These are phyloP conservation scores for Kernera saxatilis DNA, from an alignment of 345 rosid genomes.

Conservation along the genomic window DNA sequence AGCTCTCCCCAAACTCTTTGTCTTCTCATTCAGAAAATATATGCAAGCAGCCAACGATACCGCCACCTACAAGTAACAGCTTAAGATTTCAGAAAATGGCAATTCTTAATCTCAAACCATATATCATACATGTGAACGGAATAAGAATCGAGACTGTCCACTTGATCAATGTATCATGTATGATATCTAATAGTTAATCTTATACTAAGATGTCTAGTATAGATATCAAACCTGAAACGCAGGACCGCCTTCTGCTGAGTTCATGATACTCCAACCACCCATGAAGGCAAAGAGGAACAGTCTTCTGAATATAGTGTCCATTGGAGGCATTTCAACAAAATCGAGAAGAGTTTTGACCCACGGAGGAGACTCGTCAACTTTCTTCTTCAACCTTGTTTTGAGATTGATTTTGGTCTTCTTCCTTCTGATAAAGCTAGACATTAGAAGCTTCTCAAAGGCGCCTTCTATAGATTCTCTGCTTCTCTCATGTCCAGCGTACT, in stretches of 20 bases:
- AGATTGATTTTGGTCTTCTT: constrained; percentile 85
- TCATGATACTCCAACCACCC: constrained; percentile 99
- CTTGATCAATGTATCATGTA: background rate
- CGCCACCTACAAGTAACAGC: constrained; percentile 58
- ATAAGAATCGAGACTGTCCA: background rate
- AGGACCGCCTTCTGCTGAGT: constrained; percentile 97
- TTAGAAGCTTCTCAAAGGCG: constrained; percentile 89
- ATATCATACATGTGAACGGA: background rate
- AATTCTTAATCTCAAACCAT: background rate
- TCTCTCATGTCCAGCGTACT: constrained; percentile 87
- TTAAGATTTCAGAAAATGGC: background rate
- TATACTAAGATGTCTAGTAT: background rate
- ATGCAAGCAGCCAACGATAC: constrained; percentile 94
- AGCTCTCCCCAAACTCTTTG: constrained; percentile 85
- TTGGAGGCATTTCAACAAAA: constrained; percentile 77
- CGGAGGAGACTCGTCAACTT: constrained; percentile 94
- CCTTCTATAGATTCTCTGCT: constrained; percentile 91
- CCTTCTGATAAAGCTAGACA: constrained; percentile 69
- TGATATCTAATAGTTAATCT: background rate
- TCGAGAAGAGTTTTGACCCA: constrained; percentile 73
- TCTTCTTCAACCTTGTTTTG: constrained; percentile 77
- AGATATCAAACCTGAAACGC: constrained; percentile 83
- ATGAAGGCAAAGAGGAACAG: constrained; percentile 91
- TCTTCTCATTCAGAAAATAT: constrained; percentile 88
- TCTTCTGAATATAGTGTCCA: constrained; percentile 84